Base-by-base conservation (phyloP, 345 rosid species). In the Brassica nigra region DNA sequence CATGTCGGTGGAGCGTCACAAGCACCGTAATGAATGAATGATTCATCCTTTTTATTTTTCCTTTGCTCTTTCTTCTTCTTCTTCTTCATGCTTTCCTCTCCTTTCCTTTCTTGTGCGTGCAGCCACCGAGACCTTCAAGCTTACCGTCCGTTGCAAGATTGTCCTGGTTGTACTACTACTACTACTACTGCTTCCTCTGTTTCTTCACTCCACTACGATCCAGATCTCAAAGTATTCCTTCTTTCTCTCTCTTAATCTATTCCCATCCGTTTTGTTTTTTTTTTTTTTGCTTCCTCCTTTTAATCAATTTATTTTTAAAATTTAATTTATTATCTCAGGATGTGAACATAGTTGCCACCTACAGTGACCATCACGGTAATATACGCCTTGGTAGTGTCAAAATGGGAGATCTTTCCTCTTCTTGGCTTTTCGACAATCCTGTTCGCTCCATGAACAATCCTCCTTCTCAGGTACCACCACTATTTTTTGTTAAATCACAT, bases 401-500 rank as follows among this genome's bases (percentile, higher is more conserved):
- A 86, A 88, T 93, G 93, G 92, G 88, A 83, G 86, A 89, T 80
- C 91, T 92, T 57, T 96, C 99, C 70, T 73, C 91, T 73, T 96
- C 99, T 16, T 96, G 99, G 99, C 83, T 91, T 68, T 83, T 91
- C 87, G 89, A 89, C 67, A 90, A 87, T 81, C 97, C 91, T 69
- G 62, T 66, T 39, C 79, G 28, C 75, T 84, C 70, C 77, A 86
- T 68, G 65, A 18, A 18, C 18, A 18, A 18, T 18, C 55, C 55
- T n/a, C 4, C 54, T 47, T 49, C 55, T 49, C 57, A 49, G 57
- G 57, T 34, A 34, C 33, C 18, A 18, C 18, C 18, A 18, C 18
- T 18, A 18, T 18, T 18, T 18, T 18, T 18, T 18, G 27, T 23
- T 23, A 23, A 23, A 23, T 23, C 27, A 23, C 42, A 37, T 37